Base-by-base conservation (phyloP, 495 filamentous ascomycete species). In the Hypoxylon cercidicola region DNA sequence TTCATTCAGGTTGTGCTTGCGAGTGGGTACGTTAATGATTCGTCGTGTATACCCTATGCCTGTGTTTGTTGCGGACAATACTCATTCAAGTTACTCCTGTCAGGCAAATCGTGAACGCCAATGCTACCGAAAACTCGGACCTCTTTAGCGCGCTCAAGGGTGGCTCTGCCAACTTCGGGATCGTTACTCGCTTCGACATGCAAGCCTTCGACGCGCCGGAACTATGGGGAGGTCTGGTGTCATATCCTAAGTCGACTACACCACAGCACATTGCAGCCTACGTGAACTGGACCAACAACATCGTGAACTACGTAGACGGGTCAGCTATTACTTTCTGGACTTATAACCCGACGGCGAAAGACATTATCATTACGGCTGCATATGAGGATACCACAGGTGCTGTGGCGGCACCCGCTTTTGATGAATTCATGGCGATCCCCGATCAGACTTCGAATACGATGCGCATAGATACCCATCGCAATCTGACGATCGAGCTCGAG, bases 101-200 rank as follows among this genome's bases (percentile, higher is more conserved):
- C 20, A 46, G 44, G 20, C 44, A 46, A 46, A 49, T 82, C 15
- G 61, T 75, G 11, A 71, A 72, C 5, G 76, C 69, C 34, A 79
- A 70, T 37, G 41, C 51, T 1, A 43, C 19, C 6, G 32, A 16
- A 20, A 44, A 79, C 41, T 20, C 55, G 0, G 71, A 78, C 40
- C 81, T 87, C 21, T 85, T 77, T 51, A 68, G 62, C 32, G 78
- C 82, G 9, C 71, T 87, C 13, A 81, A 82, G 46, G 84, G 84
- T 41, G 80, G 83, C 30, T 75, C 76, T 21, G 82, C 77, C 68
- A 87, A 85, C 69, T 81, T 86, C 37, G 84, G 82, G 12, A 76
- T 88, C 53, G 79, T 84, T 5, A 85, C 84, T 12, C 76, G 79
- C 9, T 79, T 84, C 56, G 78, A 75, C 28, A 55, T 85, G 44